A percentile compares a stretch with the other conserved stretches of the same genome.
phyloP scores from a whole-genome alignment of 75 land plant species.

The Larix kaempferi region DNA sequence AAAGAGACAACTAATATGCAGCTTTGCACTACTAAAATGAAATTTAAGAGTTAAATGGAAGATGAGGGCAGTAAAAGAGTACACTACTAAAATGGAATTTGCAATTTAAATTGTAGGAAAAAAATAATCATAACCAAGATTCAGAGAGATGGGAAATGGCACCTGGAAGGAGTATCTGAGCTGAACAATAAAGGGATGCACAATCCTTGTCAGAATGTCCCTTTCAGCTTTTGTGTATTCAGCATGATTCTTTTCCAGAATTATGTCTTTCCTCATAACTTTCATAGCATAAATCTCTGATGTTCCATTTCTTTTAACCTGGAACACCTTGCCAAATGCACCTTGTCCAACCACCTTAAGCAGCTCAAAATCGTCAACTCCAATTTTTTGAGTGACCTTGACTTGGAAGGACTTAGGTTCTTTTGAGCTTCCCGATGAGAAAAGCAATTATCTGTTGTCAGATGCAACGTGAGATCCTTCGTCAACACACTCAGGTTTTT shows the following conservation, averaged over 20 bases:
- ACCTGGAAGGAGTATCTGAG: slow-evolving; percentile 95
- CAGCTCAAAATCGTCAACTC: slow-evolving; percentile 83
- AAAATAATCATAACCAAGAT: too few relatives aligned
- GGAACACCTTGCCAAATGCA: too few relatives aligned
- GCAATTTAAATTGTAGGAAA: too few relatives aligned
- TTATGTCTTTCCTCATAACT: slow-evolving; percentile 85
- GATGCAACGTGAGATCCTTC: slow-evolving; percentile 10
- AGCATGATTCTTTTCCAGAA: slow-evolving; percentile 84
- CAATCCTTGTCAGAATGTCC: slow-evolving; percentile 17
- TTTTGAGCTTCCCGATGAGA: neutral
- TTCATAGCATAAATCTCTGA: slow-evolving; percentile 89
- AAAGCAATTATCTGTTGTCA: neutral
- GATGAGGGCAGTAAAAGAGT: too few relatives aligned
- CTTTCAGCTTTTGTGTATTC: slow-evolving; percentile 86
- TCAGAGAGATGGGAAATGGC: too few relatives aligned
- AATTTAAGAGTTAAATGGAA: too few relatives aligned
- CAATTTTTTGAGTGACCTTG: slow-evolving; percentile 18
- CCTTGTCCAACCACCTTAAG: slow-evolving; percentile 18
- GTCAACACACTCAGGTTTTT: slow-evolving; percentile 12
- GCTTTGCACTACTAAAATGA: too few relatives aligned
- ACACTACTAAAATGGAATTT: too few relatives aligned
- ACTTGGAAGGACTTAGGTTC: too few relatives aligned
- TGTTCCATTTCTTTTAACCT: too few relatives aligned
- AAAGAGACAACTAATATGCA: too few relatives aligned
- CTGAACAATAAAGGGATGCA: slow-evolving; percentile 61